These are phyloP conservation scores for Leccinum pellstonianum DNA, from an alignment of 768 basidiomycete genomes.

Conservation along the genomic window DNA sequence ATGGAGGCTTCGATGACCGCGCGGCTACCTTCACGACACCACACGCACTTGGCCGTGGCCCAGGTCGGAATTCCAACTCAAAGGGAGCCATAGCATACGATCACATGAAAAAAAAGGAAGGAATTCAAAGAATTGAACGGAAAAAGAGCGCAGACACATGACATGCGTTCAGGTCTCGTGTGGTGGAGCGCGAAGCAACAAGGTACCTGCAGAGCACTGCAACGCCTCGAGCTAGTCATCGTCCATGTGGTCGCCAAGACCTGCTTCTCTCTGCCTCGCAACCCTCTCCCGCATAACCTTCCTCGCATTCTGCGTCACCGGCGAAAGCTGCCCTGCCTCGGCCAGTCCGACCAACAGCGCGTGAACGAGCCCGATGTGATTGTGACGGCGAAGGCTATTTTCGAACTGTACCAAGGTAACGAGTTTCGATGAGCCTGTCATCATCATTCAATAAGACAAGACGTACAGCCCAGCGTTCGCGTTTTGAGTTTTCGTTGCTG, in stretches of 20 bases:
- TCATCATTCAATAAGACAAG: background rate
- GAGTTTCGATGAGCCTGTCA: background rate
- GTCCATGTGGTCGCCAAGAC: slow-evolving; percentile 39
- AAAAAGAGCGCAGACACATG: background rate
- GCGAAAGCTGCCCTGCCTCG: slow-evolving; percentile 60
- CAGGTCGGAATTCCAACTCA: slow-evolving; percentile 8
- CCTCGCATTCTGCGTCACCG: slow-evolving; percentile 47
- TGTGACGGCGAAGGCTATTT: slow-evolving; percentile 83
- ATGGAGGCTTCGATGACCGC: background rate
- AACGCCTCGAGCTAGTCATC: slow-evolving; percentile 33
- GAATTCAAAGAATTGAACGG: background rate
- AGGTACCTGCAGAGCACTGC: background rate
- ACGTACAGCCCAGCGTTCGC: slow-evolving; percentile 81
- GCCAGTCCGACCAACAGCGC: slow-evolving; percentile 72
- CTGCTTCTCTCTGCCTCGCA: slow-evolving; percentile 40
- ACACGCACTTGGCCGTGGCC: background rate
- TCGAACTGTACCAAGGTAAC: slow-evolving; percentile 58
- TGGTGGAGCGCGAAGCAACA: slow-evolving; percentile 3
- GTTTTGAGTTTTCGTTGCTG: slow-evolving; percentile 67
- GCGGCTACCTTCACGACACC: background rate
- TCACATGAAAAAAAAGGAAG: slow-evolving; percentile 4
- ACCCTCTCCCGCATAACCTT: slow-evolving; percentile 44
- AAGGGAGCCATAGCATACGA: slow-evolving; percentile 4
- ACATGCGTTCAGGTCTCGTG: background rate
- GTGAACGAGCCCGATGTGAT: slow-evolving; percentile 81